A percentile compares a stretch with the other conserved stretches of the same genome.
phyloP scores from a whole-genome alignment of 2,329 filamentous ascomycete genomes.

The Cadophora sp. region DNA sequence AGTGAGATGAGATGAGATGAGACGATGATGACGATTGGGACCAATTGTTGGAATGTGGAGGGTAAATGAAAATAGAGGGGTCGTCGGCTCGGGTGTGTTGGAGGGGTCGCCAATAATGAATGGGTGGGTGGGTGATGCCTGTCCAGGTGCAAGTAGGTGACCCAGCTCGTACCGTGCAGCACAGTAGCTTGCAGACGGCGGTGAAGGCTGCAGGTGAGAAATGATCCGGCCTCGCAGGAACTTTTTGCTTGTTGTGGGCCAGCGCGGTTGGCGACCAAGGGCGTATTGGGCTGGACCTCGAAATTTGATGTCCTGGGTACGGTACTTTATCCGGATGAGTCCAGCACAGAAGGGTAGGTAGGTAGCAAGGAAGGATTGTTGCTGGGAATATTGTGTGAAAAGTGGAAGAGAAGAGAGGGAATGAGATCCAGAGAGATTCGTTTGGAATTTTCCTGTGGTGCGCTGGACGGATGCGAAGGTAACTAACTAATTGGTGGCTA shows the following conservation, averaged over 20 bases:
- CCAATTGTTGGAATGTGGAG: background rate
- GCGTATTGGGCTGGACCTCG: background rate
- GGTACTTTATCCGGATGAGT: background rate
- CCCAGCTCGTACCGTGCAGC: too few relatives aligned
- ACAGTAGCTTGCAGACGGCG: slow-evolving; percentile 3
- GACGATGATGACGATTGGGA: background rate
- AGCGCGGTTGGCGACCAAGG: background rate
- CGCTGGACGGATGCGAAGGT: background rate
- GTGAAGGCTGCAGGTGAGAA: slow-evolving; percentile 12
- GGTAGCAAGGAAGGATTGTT: too few relatives aligned
- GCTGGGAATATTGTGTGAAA: background rate
- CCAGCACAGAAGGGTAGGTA: background rate
- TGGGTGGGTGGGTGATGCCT: too few relatives aligned
- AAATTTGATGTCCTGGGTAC: background rate
- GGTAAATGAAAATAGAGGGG: slow-evolving; percentile 10
- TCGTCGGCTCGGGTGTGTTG: background rate
- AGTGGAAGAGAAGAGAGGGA: background rate
- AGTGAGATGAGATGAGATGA: background rate
- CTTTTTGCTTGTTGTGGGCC: slow-evolving; percentile 10
- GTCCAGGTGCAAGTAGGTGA: too few relatives aligned
- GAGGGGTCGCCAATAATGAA: too few relatives aligned
- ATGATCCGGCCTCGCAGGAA: slow-evolving; percentile 6
- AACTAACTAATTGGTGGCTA: slow-evolving; percentile 15
- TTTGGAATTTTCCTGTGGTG: background rate
- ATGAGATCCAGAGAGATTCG: background rate